These are phyloP conservation scores for Fraxinus baroniana DNA, from an alignment of 305 asterid genomes.

Conservation along the genomic window DNA sequence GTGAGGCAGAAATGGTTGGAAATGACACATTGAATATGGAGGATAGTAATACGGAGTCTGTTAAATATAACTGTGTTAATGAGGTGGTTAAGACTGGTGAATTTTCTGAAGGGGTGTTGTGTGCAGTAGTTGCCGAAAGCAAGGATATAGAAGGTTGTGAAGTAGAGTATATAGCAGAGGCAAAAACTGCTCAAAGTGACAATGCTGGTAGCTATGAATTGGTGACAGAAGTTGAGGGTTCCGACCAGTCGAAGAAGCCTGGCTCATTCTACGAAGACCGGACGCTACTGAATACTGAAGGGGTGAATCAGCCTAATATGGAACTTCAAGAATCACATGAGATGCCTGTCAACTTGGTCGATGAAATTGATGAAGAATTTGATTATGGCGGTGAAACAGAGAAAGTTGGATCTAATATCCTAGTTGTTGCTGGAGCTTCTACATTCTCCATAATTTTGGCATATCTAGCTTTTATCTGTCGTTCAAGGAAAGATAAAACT, in stretches of 20 bases:
- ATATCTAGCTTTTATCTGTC: conserved; percentile 34
- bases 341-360: conserved; percentile 3
- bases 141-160: not conserved
- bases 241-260: conserved; percentile 18
- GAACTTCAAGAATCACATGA: conserved; percentile 14
- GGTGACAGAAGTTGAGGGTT: conserved; percentile 19
- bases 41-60: not conserved
- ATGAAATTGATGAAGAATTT: conserved; percentile 18
- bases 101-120: not conserved
- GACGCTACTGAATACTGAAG: conserved; percentile 5
- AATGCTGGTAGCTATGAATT: conserved; percentile 15
- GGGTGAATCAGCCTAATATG: not conserved
- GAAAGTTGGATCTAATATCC: conserved; percentile 22
- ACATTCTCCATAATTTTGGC: conserved; percentile 22
- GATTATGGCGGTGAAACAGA: conserved; percentile 24
- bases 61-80: conserved; percentile 7
- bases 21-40: not conserved
- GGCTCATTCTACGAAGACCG: conserved; percentile 24
- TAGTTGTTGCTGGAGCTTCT: conserved; percentile 26
- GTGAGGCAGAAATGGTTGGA: conserved; percentile 14
- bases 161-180: not conserved
- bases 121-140: not conserved
- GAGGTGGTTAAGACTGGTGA: not conserved
- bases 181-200: conserved; percentile 14
- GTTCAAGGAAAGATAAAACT: conserved; percentile 25